These are phyloP conservation scores for Fraxinus pennsylvanica DNA, from an alignment of 257 asterid species.

Conservation along the genomic window DNA sequence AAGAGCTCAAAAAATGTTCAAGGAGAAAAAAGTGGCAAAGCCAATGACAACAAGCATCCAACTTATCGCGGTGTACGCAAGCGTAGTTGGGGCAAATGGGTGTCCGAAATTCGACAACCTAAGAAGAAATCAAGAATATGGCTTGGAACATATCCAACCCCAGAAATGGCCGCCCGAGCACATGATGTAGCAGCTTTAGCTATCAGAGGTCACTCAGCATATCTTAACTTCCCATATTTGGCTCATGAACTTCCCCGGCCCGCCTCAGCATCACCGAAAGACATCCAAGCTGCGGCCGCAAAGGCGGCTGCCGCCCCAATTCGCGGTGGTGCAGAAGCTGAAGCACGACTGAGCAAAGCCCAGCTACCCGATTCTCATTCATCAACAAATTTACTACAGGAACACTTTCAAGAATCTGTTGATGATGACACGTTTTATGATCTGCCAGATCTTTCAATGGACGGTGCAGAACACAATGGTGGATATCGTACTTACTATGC, in stretches of 20 bases:
- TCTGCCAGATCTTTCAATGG: not conserved
- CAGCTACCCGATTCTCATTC: not conserved
- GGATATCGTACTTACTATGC: not conserved
- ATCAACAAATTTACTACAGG: not conserved
- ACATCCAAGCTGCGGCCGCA: not conserved
- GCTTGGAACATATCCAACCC: conserved; percentile 39
- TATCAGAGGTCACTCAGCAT: conserved; percentile 31
- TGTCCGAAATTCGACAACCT: conserved; percentile 39
- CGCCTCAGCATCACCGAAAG: not conserved
- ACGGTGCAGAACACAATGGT: not conserved
- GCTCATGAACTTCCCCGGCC: conserved; percentile 25
- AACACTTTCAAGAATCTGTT: not conserved
- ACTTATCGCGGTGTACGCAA: conserved; percentile 31
- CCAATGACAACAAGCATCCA: conserved; percentile 11
- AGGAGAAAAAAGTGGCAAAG: not conserved
- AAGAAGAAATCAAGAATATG: conserved; percentile 36
- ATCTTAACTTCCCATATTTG: conserved; percentile 7
- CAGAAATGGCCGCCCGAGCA: conserved; percentile 45
- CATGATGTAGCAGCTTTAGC: conserved; percentile 40
- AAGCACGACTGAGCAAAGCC: not conserved
- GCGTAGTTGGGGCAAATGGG: conserved; percentile 41
- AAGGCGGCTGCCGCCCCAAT: not conserved
- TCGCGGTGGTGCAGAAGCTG: not conserved
- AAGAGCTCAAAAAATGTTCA: not conserved
- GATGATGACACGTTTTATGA: conserved; percentile 4